Evolutionary conservation across 176 grass and related monocot genomes (phyloP).

Genomic region (Luzula sylvatica): DNA sequence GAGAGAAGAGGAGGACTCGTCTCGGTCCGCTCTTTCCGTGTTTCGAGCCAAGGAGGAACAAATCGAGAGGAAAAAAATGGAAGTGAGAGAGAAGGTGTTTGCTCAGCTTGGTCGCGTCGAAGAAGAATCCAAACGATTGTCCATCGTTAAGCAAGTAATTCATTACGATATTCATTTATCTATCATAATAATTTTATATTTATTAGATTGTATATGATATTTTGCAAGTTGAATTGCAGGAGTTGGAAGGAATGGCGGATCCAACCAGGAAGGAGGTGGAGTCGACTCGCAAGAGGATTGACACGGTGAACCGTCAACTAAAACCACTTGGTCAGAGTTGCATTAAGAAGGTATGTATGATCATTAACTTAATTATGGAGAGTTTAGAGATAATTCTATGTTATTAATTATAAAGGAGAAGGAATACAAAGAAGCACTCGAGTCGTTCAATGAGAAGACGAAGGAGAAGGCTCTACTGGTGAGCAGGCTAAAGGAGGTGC

Average conservation of each 20-base stretch:
- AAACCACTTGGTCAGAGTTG: slow-evolving; percentile 80
- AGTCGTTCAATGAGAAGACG: slow-evolving; percentile 81
- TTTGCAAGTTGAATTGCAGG: slow-evolving; percentile 26
- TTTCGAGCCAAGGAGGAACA: slow-evolving; percentile 94
- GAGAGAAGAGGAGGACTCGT: slow-evolving; percentile 19
- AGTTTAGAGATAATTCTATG: not conserved
- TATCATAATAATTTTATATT: not conserved
- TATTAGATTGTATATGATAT: not conserved
- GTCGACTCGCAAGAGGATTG: slow-evolving; percentile 54
- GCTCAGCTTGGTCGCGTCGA: slow-evolving; percentile 80
- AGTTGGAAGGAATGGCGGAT: slow-evolving; percentile 85
- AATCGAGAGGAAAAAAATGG: slow-evolving; percentile 84
- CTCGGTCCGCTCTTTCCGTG: slow-evolving; percentile 60
- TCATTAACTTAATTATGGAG: not conserved
- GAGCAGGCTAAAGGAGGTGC: slow-evolving; percentile 80
- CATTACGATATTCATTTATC: not conserved
- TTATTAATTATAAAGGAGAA: slow-evolving; percentile 54
- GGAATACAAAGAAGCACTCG: slow-evolving; percentile 79
- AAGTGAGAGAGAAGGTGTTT: slow-evolving; percentile 76
- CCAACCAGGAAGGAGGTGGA: slow-evolving; percentile 85
- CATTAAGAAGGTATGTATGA: slow-evolving; percentile 61
- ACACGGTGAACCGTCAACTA: slow-evolving; percentile 63
- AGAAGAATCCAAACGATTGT: slow-evolving; percentile 80
- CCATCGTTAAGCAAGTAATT: slow-evolving; percentile 58
- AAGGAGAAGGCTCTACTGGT: slow-evolving; percentile 84